Evolutionary conservation across 257 asterid species (phyloP).

Genomic region (Solanum bulbocastanum): DNA sequence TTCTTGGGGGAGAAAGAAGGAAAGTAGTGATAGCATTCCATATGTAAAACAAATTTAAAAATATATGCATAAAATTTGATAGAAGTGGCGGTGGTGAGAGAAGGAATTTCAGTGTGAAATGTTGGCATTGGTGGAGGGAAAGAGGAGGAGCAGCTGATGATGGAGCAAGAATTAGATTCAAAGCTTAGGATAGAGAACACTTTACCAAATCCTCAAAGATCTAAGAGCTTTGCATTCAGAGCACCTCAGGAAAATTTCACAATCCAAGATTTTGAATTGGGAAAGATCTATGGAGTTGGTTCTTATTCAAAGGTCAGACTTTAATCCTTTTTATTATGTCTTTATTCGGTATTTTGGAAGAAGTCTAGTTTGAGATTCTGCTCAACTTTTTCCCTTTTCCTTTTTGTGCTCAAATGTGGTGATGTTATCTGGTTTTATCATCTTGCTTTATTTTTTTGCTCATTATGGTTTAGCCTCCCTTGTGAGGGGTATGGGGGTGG

Average conservation of each 20-base stretch:
- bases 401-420: background rate
- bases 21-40: background rate
- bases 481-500: background rate
- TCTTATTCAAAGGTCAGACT: conserved; percentile 83
- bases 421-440: background rate
- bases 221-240: conserved; percentile 78
- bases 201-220: conserved; percentile 49
- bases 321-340: background rate
- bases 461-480: background rate
- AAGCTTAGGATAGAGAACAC: conserved; percentile 52
- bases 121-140: conserved; percentile 42
- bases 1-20: background rate
- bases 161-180: conserved; percentile 86
- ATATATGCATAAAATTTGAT: background rate
- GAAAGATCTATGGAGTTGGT: conserved; percentile 96
- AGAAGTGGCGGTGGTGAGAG: background rate
- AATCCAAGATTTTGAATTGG: conserved; percentile 92
- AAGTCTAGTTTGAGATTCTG: background rate
- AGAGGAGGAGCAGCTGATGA: conserved; percentile 13
- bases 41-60: background rate
- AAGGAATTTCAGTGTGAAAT: conserved; percentile 21
- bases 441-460: background rate
- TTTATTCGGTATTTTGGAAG: background rate
- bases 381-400: background rate
- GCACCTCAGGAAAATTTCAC: conserved; percentile 93